Evolutionary conservation across 495 filamentous ascomycete genomes (phyloP).

Genomic region (Lindgomyces ingoldianus): DNA sequence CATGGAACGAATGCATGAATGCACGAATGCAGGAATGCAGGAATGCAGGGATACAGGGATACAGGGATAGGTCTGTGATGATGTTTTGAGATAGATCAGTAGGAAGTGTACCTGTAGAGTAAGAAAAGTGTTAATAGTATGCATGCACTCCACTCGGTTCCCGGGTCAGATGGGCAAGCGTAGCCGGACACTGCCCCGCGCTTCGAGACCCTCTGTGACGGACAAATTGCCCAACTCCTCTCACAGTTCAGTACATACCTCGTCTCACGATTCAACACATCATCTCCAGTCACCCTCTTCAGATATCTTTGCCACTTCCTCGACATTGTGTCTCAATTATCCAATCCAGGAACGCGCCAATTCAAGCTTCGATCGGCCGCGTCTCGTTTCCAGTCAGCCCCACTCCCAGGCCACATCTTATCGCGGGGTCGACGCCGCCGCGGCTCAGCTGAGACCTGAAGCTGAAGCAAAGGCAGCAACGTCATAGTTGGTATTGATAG

Average conservation of each 20-base stretch:
- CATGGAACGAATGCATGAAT: no score
- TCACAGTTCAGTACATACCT: no score
- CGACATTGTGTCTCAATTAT: neutral
- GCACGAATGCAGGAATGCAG: no score
- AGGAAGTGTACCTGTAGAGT: neutral
- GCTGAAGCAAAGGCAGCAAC: no score
- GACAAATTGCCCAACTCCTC: neutral
- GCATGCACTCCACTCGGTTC: neutral
- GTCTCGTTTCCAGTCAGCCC: neutral
- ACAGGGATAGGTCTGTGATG: no score
- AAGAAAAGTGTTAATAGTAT: neutral
- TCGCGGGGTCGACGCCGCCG: neutral
- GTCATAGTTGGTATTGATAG: no score
- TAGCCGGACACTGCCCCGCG: slow-evolving; percentile 22
- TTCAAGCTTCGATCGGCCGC: neutral
- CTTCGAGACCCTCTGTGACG: neutral
- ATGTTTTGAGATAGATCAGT: neutral
- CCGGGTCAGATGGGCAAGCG: neutral
- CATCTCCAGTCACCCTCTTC: neutral
- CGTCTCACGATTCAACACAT: no score
- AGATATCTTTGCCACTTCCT: neutral
- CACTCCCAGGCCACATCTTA: neutral
- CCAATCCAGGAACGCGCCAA: neutral
- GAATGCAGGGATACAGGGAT: no score
- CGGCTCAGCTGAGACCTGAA: neutral